Evolutionary conservation across 148 eudicot genomes (phyloP), one percentile per base, ranked within the genome.

Genomic region (Tetragonia tetragonoides): DNA sequence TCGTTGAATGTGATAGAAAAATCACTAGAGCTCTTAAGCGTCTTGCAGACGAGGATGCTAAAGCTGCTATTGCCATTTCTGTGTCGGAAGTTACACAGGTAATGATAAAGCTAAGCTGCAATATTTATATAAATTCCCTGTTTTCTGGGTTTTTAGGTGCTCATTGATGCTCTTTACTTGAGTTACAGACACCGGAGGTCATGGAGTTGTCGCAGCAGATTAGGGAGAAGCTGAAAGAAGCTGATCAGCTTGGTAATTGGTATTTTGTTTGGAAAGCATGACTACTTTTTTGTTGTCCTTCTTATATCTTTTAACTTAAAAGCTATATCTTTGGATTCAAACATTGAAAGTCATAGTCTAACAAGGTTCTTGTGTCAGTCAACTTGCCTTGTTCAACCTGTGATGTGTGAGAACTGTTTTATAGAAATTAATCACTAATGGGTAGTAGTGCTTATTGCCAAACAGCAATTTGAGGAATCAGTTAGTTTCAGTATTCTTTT

Each of bases 41-140:
- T 69, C 97, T 95, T 6, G 87, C 92, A 56, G 97, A 95, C 18
- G 99, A 95, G 62, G 99, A 93, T 82, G 99, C 99, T 79, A 95
- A 91, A 86, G 99, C 99, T 34, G 99, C 99, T 72, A 92, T 91
- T 78, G 99, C 97, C 14, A 93, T 95, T 37, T 93, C 97, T 6
- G 99, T 95, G 62, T 84, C 94, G 24, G 97, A 92, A 80, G 99
- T 95, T 74, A 92, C 99, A 16, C 92, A 85, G 92, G 98, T 95
- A 82, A 42, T 60, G 41, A 62, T 17, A 4, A 15, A 28, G 70
- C 46, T 69, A 41, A 66, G 38, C 73, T 15, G 23, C 2, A 8
- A 49, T 44, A 15, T 75, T 57, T 66, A 1, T 61, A 21, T 63
- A 41, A 17, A 37, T 74, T 20, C 42, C 16, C 46, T 66, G 68